Percentiles rank a stretch among this genome's conserved stretches.
Conservation (phyloP, 2,329 filamentous ascomycete genomes). For the Paracoccidioides brasiliensis region DNA sequence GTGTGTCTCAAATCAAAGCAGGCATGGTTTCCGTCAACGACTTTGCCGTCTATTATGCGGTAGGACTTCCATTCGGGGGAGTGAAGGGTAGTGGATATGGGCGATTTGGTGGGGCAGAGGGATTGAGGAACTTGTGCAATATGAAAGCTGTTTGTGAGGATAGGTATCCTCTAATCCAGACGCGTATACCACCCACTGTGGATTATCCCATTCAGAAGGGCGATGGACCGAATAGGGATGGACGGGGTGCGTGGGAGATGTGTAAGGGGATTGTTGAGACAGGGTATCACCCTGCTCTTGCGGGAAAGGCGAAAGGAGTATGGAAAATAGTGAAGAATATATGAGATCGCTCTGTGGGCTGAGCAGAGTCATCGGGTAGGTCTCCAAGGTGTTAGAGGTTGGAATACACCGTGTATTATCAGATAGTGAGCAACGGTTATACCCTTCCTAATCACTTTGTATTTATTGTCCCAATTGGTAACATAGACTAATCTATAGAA, state of each 20-base stretch:
- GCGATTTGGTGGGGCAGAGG: conserved; percentile 82
- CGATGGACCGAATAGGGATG: conserved; percentile 37
- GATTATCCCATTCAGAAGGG: conserved; percentile 66
- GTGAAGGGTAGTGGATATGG: conserved; percentile 85
- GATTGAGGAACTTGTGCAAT: conserved; percentile 73
- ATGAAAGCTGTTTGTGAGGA: conserved; percentile 77
- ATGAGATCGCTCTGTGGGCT: conserved; percentile 11
- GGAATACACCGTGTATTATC: neutral
- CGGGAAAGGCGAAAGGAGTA: conserved; percentile 28
- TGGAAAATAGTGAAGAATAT: conserved; percentile 27
- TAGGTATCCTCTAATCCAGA: conserved; percentile 48
- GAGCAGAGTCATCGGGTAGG: neutral
- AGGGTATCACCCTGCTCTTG: conserved; percentile 34
- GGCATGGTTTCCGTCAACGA: conserved; percentile 96
- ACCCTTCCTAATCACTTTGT: no score
- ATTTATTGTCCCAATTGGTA: no score
- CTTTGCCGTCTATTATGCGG: conserved; percentile 85
- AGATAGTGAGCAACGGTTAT: no score
- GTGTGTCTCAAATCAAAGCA: conserved; percentile 57
- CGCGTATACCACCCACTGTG: conserved; percentile 65
- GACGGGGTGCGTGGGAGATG: conserved; percentile 48
- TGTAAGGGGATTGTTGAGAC: conserved; percentile 34
- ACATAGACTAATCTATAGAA: no score
- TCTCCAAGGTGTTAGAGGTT: neutral
- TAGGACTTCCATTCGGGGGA: conserved; percentile 88